A percentile compares a stretch with the other conserved stretches of the same genome.
Evolutionary conservation across 2,329 filamentous ascomycete species (phyloP).

Genomic region (Penicillium palitans): DNA sequence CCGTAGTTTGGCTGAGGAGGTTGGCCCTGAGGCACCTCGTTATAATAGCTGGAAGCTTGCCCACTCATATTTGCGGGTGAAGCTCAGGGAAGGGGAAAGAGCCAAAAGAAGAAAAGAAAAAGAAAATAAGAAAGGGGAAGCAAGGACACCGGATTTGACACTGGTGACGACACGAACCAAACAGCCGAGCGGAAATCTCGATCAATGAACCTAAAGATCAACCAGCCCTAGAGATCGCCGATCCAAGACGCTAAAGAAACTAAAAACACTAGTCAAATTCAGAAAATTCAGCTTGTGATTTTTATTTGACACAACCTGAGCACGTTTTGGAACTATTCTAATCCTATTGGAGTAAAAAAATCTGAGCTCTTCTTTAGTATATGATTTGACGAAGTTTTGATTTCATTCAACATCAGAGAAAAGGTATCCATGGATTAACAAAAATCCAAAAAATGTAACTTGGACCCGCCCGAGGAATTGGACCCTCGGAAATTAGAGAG

Average conservation of each 20-base stretch:
- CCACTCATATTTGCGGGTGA: constrained; percentile 33
- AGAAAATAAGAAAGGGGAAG: background rate
- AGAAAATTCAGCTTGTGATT: background rate
- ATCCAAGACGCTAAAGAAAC: background rate
- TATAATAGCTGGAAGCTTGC: constrained; percentile 40
- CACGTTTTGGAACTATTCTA: background rate
- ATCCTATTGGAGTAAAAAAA: background rate
- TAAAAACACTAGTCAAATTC: background rate
- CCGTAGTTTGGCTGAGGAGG: constrained; percentile 16
- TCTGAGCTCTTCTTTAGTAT: background rate
- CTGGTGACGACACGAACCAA: background rate
- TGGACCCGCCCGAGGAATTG: background rate
- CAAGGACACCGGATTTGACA: background rate
- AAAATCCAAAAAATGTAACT: background rate
- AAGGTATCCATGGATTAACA: background rate
- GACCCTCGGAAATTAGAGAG: background rate
- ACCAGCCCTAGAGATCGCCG: background rate
- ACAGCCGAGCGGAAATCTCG: background rate
- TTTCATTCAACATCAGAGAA: background rate
- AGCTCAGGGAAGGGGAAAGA: background rate
- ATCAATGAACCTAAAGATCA: background rate
- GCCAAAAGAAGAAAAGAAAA: no score
- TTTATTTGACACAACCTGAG: background rate
- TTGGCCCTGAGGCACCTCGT: constrained; percentile 26
- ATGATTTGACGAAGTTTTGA: background rate